Conservation (phyloP, 208 protist genomes). For the Acanthamoeba culbertsoni region DNA sequence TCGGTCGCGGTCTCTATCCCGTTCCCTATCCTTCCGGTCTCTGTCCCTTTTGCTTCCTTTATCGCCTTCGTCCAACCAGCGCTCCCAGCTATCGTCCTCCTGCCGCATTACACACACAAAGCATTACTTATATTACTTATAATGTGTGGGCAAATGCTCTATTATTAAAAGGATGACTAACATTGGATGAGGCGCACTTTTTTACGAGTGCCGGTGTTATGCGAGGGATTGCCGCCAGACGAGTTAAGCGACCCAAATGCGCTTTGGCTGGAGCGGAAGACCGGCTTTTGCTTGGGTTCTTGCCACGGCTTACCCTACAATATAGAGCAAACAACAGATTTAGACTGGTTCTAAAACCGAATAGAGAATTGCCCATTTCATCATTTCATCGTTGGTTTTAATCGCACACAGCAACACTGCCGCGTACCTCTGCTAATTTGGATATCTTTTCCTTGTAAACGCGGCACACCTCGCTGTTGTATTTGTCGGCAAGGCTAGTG, state of each 20-base stretch:
- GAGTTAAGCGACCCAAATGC: not conserved
- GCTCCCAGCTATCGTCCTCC: slow-evolving; percentile 22
- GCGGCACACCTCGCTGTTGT: slow-evolving; percentile 15
- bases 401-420: not conserved
- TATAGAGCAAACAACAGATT: not conserved
- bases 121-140: no score
- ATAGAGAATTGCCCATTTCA: not conserved
- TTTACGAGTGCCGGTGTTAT: not conserved
- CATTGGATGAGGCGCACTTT: not conserved
- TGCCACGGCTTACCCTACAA: not conserved
- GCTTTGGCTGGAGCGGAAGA: not conserved
- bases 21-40: not conserved
- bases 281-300: not conserved
- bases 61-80: slow-evolving; percentile 30
- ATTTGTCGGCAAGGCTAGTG: not conserved
- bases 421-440: not conserved
- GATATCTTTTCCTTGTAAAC: slow-evolving; percentile 22
- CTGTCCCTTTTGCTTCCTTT: not conserved
- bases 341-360: not conserved
- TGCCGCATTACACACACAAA: not conserved
- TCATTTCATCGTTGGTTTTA: no score
- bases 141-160: no score
- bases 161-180: no score
- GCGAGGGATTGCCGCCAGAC: not conserved
- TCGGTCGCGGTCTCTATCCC: not conserved